Base-by-base conservation (phyloP, 306 rosid species). In the Casuarina equisetifolia region DNA sequence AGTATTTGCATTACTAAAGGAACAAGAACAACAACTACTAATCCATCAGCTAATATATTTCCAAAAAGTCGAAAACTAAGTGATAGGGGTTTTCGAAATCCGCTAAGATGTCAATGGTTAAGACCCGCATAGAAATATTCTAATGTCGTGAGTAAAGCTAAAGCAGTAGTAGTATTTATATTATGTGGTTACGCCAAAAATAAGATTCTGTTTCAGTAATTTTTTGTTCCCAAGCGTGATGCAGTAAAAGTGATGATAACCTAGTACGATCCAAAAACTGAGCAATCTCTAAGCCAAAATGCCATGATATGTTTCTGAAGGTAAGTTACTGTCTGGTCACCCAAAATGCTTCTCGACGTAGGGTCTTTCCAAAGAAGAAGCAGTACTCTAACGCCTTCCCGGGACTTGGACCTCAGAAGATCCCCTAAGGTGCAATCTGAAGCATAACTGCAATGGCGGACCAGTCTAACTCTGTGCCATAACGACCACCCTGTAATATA, bases 311-410 rank as follows among this genome's bases (percentile, higher is more conserved):
- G 39, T 71, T 62, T 64, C 51, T 51, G 46, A 59, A 54, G 71
- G 35, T 48, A 75, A 77, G 72, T 36, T 52, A 89, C 97, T 91
- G 92, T 90, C 81, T 71, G 87, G 80, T 87, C 88, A 69, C 99
- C 99, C 59, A 95, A 80, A 84, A 95, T 92, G 88, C 73, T 95
- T 84, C 97, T 92, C 54, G 99, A 95, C 17, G 99, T 88, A 32
- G 97, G 99, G 74, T 95, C 99, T 78, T 95, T 97, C 99, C 99
- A 95, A 72, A 95, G 79, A 85, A 95, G 99, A 58, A 95, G 93
- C 84, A 95, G 89, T 84, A 95, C 99, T 68, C 99, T 88, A 71
- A 95, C 97, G 82, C 99, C 99, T 78, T 95, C 97, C 79, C 86
- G 92, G 39, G 99, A 95, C 86, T 91, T 95, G 16, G 91, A 53